These are phyloP conservation scores for Saprolegnia diclina DNA, from an alignment of 352 stramenopile genomes.

Conservation along the genomic window DNA sequence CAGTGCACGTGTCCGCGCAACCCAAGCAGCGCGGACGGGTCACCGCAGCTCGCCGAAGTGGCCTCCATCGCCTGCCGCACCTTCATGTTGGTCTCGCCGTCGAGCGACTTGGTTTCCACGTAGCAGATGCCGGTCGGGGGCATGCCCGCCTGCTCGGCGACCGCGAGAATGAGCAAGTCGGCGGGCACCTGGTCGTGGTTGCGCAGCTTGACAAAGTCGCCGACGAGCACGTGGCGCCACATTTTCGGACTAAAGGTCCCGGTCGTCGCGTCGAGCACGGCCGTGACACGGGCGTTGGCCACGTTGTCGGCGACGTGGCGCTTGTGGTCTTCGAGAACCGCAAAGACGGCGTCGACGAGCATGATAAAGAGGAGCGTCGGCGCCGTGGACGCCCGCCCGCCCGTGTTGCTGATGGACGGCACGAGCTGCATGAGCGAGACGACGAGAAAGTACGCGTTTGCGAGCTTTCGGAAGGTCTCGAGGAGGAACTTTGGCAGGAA, in stretches of 20 bases:
- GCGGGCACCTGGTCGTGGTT: constrained; percentile 82
- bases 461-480: constrained; percentile 86
- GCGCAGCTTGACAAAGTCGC: constrained; percentile 68
- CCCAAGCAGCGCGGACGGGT: constrained; percentile 36
- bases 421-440: constrained; percentile 86
- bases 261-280: constrained; percentile 45
- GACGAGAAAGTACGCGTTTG: constrained; percentile 91
- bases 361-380: constrained; percentile 88
- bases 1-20: constrained; percentile 62
- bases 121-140: constrained; percentile 76
- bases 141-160: constrained; percentile 54
- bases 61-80: constrained; percentile 71
- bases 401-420: constrained; percentile 87
- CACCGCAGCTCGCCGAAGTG: constrained; percentile 50
- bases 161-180: constrained; percentile 77
- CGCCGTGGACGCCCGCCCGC: constrained; percentile 79
- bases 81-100: constrained; percentile 93
- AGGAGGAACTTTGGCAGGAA: constrained; percentile 91
- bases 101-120: constrained; percentile 88
- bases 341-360: constrained; percentile 83
- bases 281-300: constrained; percentile 67
- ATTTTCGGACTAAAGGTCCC: constrained; percentile 47
- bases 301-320: constrained; percentile 75
- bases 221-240: constrained; percentile 83
- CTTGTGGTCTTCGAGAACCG: constrained; percentile 82